Evolutionary conservation across 1,284 basidiomycete species (phyloP), one percentile per base, ranked within the genome.

Genomic region (Ceratobasidium sp.): DNA sequence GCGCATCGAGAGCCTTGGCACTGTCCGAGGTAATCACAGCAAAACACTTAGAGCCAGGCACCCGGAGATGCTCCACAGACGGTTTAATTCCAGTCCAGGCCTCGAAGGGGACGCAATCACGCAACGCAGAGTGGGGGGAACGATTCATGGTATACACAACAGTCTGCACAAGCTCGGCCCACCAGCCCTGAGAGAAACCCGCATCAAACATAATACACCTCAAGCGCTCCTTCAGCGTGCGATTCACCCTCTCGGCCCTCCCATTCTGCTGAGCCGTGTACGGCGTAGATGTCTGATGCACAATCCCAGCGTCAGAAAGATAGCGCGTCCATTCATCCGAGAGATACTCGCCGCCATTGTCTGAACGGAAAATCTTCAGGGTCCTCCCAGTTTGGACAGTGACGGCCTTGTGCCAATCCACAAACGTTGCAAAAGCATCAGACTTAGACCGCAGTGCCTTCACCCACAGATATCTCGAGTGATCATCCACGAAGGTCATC

Each of bases 321-420:
- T 64, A 79, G 6, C 66, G 56, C 9, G 14, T 11, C 24, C 79
- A 76, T 1, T 53, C 73, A 3, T 64, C 73, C 1, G 51, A 75
- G 0, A 77, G 67, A 67, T 78, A 83, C 74, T 84, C 81, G 2
- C 79, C 79, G 24, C 82, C 82, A 31, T 82, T 80, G 76, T 84
- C 81, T 41, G 79, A 75, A 1, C 80, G 75, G 2, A 83, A 29
- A 4, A 50, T 66, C 57, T 80, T 78, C 47, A 81, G 57, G 45
- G 74, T 77, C 17, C n/a, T 9, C 0, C 78, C 79, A 15, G 78
- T 77, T 27, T 76, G 65, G 31, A 75, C 78, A 64, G 82, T 79
- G 7, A 77, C 76, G 24, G 47, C 62, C 2, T 75, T 75, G 24
- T 79, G 75, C 73, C 77, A 82, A 14, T 75, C 48, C 66, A 78